A percentile compares a stretch with the other conserved stretches of the same genome.
Conservation (phyloP, 768 basidiomycete genomes). For the Austroboletus eburneus region DNA sequence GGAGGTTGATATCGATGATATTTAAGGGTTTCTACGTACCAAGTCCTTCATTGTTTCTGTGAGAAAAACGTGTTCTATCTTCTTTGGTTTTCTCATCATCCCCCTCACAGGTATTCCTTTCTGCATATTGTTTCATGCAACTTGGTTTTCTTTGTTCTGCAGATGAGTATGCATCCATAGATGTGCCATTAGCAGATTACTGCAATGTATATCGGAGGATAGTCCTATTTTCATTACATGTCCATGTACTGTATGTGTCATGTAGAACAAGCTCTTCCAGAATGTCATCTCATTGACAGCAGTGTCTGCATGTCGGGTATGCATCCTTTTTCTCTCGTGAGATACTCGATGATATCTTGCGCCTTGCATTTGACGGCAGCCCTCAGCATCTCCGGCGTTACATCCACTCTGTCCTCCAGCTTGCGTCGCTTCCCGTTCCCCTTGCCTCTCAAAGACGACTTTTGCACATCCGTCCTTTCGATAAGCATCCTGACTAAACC, state of each 20-base stretch:
- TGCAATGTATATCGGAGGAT: slow-evolving; percentile 17
- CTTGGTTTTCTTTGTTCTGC: slow-evolving; percentile 1
- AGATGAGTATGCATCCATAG: slow-evolving; percentile 21
- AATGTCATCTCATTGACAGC: slow-evolving; percentile 32
- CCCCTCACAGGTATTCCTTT: slow-evolving; percentile 8
- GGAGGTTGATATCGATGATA: slow-evolving; percentile 88
- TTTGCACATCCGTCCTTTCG: slow-evolving; percentile 41
- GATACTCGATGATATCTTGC: slow-evolving; percentile 65
- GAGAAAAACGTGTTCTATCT: slow-evolving; percentile 1
- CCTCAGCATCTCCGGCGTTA: slow-evolving; percentile 57
- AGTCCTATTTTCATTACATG: slow-evolving; percentile 2
- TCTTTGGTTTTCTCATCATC: slow-evolving; percentile 1
- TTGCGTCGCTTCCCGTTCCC: slow-evolving; percentile 43
- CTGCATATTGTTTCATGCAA: slow-evolving; percentile 9
- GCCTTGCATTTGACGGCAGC: slow-evolving; percentile 62
- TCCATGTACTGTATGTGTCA: neutral
- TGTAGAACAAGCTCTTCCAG: slow-evolving; percentile 1
- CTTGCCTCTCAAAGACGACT: slow-evolving; percentile 21
- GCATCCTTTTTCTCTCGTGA: slow-evolving; percentile 65
- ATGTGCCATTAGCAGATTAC: slow-evolving; percentile 19
- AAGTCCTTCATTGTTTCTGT: slow-evolving; percentile 10
- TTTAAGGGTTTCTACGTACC: slow-evolving; percentile 41
- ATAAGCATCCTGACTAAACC: slow-evolving; percentile 71
- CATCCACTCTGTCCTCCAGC: slow-evolving; percentile 55
- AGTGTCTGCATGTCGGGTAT: slow-evolving; percentile 71